A percentile compares a stretch with the other conserved stretches of the same genome.
phyloP scores from a whole-genome alignment of 2,329 filamentous ascomycete genomes.

The Penicillium sp. region DNA sequence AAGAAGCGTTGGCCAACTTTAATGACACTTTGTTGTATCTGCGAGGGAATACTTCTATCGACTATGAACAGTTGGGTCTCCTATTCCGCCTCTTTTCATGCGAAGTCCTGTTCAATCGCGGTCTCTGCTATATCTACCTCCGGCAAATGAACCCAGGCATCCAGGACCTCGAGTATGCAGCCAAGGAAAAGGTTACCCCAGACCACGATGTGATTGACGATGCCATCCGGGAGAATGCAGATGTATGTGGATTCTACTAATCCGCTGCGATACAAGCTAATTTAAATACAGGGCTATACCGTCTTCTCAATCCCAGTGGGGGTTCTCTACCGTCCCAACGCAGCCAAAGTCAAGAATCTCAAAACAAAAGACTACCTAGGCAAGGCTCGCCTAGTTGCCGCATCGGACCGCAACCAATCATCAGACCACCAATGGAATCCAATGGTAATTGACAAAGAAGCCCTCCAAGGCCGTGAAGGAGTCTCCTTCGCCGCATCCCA shows the following conservation, averaged over 20 bases:
- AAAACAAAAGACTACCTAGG: conserved; percentile 98
- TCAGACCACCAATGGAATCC: conserved; percentile 76
- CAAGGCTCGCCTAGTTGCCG: conserved; percentile 89
- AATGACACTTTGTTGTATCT: conserved; percentile 96
- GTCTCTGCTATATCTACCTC: conserved; percentile 94
- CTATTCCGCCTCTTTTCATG: conserved; percentile 97
- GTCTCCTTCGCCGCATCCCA: conserved; percentile 92
- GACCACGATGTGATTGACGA: conserved; percentile 98
- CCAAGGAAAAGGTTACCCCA: conserved; percentile 92
- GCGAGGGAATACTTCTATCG: conserved; percentile 93
- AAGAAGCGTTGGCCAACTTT: conserved; percentile 96
- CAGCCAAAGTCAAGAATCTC: conserved; percentile 96
- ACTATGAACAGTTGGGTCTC: conserved; percentile 93
- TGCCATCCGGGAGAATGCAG: conserved; percentile 87
- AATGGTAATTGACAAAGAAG: conserved; percentile 62
- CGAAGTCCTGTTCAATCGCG: conserved; percentile 95
- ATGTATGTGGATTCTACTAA: conserved; percentile 55
- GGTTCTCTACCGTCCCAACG: conserved; percentile 91
- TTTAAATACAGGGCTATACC: conserved; percentile 73
- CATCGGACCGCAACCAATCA: conserved; percentile 68
- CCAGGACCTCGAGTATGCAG: conserved; percentile 85
- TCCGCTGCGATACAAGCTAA: not conserved
- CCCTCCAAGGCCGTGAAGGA: conserved; percentile 76
- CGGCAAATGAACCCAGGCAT: conserved; percentile 88
- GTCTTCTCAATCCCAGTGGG: conserved; percentile 98